These are phyloP conservation scores for Cucumis melo DNA, from an alignment of 306 rosid genomes.

Conservation along the genomic window DNA sequence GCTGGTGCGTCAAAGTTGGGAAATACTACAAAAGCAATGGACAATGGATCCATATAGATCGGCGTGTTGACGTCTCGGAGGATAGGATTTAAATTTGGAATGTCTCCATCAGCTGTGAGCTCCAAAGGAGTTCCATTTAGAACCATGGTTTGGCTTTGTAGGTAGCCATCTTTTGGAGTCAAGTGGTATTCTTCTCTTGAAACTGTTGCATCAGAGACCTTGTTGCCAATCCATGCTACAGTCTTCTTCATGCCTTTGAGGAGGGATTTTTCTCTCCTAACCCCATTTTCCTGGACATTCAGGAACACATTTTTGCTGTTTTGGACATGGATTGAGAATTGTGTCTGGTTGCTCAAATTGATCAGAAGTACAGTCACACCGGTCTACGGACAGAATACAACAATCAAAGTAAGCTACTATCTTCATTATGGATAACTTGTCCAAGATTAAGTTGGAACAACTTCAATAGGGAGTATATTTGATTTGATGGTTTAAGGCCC, in stretches of 20 bases:
- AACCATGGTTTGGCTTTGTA: constrained; percentile 48
- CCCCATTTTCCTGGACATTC: constrained; percentile 10
- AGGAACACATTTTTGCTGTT: constrained; percentile 12
- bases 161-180: constrained; percentile 42
- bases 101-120: constrained; percentile 42
- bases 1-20: constrained; percentile 46
- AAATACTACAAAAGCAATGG: constrained; percentile 34
- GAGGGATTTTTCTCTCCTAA: constrained; percentile 18
- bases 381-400: constrained; percentile 17
- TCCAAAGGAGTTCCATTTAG: constrained; percentile 57
- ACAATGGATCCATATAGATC: constrained; percentile 20
- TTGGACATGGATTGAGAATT: constrained; percentile 32
- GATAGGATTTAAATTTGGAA: constrained; percentile 53
- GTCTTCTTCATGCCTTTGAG: constrained; percentile 38
- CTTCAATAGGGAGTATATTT: not conserved
- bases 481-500: not conserved
- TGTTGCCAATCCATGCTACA: constrained; percentile 67
- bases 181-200: constrained; percentile 76
- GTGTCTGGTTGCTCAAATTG: constrained; percentile 69
- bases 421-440: not conserved
- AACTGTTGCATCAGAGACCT: constrained; percentile 37
- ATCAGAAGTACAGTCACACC: constrained; percentile 70
- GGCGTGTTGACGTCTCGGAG: constrained; percentile 24
- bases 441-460: not conserved
- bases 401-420: not conserved